A percentile compares a stretch with the other conserved stretches of the same genome.
phyloP scores from a whole-genome alignment of 1,284 basidiomycete species.

The Amylostereum areolatum region DNA sequence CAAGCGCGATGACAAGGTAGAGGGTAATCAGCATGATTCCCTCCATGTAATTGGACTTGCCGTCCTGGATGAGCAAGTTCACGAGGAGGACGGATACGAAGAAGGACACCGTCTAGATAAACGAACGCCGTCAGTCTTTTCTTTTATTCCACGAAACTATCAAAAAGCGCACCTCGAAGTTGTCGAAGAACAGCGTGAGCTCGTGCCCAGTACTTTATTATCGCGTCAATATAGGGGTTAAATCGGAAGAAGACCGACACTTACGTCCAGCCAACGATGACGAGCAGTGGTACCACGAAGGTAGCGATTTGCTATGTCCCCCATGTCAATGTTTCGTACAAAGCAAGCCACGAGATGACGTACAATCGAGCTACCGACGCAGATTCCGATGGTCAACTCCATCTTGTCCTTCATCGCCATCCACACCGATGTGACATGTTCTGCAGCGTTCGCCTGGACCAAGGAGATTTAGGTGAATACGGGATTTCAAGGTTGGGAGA shows the following conservation, averaged over 20 bases:
- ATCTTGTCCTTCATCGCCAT: slow-evolving; percentile 89
- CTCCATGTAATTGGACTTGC: slow-evolving; percentile 86
- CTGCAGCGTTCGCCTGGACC: slow-evolving; percentile 67
- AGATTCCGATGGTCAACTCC: slow-evolving; percentile 84
- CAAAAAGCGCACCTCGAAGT: slow-evolving; percentile 55
- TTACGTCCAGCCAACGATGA: slow-evolving; percentile 78
- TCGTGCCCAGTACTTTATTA: slow-evolving; percentile 39
- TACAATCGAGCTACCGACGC: slow-evolving; percentile 86
- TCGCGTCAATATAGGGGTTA: slow-evolving; percentile 6
- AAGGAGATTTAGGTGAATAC: background rate
- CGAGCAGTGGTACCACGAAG: slow-evolving; percentile 81
- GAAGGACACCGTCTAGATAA: slow-evolving; percentile 67
- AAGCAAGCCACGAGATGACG: slow-evolving; percentile 20
- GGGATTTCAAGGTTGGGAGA: background rate
- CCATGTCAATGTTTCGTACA: background rate
- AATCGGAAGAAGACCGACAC: slow-evolving; percentile 17
- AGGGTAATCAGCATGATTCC: slow-evolving; percentile 68
- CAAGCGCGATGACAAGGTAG: slow-evolving; percentile 58
- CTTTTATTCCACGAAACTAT: background rate
- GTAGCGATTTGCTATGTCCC: slow-evolving; percentile 74
- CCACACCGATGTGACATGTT: slow-evolving; percentile 80
- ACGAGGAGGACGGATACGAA: slow-evolving; percentile 84
- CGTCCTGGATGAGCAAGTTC: slow-evolving; percentile 77
- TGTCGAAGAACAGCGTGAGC: slow-evolving; percentile 78
- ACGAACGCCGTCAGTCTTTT: too few species aligned